These are phyloP conservation scores for Cytospora chrysosperma DNA, from an alignment of 2,329 filamentous ascomycete species.

Conservation along the genomic window DNA sequence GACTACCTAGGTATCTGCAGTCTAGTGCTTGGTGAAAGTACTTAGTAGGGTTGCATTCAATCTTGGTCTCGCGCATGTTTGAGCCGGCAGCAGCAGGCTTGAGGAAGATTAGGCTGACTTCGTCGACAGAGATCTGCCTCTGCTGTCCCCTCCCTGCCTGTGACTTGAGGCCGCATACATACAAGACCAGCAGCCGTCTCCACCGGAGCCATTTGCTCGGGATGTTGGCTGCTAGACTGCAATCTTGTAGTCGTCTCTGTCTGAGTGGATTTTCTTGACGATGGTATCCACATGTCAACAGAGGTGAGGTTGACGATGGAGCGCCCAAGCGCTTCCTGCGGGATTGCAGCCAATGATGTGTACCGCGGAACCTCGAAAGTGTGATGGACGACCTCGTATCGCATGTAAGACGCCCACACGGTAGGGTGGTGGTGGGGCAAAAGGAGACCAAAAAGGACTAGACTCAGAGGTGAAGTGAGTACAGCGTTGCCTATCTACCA, in stretches of 20 bases:
- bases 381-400: not conserved
- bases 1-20: not conserved
- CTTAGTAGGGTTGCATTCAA: not conserved
- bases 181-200: not conserved
- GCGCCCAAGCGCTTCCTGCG: not conserved
- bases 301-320: not conserved
- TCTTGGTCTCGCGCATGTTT: not conserved
- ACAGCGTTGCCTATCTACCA: too few species aligned
- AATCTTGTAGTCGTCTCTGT: not conserved
- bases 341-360: too few species aligned
- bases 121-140: not conserved
- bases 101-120: too few species aligned
- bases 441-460: not conserved
- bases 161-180: not conserved
- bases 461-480: not conserved
- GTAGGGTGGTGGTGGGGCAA: not conserved
- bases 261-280: not conserved
- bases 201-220: not conserved
- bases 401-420: not conserved
- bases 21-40: too few species aligned
- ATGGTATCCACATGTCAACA: too few species aligned
- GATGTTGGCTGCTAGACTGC: not conserved
- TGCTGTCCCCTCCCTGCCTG: not conserved
- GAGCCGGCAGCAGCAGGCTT: slow-evolving; percentile 1
- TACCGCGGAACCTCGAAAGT: not conserved